Evolutionary conservation across 306 rosid genomes (phyloP), one percentile per base, ranked within the genome.

Genomic region (Malus sylvestris): DNA sequence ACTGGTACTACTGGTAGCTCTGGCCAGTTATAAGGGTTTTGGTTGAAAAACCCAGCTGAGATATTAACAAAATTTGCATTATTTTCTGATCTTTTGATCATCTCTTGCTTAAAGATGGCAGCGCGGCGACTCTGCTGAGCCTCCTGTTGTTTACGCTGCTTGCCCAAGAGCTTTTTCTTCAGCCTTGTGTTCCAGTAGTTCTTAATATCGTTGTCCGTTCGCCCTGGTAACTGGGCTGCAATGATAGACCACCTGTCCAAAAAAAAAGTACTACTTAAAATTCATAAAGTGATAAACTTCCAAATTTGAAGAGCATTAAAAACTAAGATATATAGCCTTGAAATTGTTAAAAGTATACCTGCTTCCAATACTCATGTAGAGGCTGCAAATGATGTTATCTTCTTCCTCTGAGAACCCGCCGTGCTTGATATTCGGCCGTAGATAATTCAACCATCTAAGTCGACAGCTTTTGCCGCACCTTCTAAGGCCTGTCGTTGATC

Each of bases 391-490:
- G 49, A 92, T 87, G 90, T 89, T 88, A 40, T 95, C 99, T 87
- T 95, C 99, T 81, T 92, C 97, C 81, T 95, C 99, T 0, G 99
- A 90, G 73, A 95, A 95, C 9, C 91, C 93, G 15, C 99, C 99
- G 67, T 95, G 99, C 82, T 83, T 95, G 46, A 95, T 92, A 80
- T 95, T 92, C 29, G 99, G 99, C 22, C 97, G 82, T 61, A 95
- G 97, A 83, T 95, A 95, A 82, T 95, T 95, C 82, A 95, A 71
- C 99, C 99, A 95, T 76, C 99, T 73, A 11, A 95, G 91, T 18
- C 99, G 96, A 82, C 99, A 95, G 76, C 99, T 95, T 76, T 95
- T 95, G 63, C 99, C 99, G 53, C 99, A 95, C 83, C 99, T 86
- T 88, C 87, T 95, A 5, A 95, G 90, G 53, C 98, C 99, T 93